Percentiles rank a stretch among this genome's conserved stretches.
phyloP scores from a whole-genome alignment of 768 basidiomycete genomes.

The Mycena filopes region DNA sequence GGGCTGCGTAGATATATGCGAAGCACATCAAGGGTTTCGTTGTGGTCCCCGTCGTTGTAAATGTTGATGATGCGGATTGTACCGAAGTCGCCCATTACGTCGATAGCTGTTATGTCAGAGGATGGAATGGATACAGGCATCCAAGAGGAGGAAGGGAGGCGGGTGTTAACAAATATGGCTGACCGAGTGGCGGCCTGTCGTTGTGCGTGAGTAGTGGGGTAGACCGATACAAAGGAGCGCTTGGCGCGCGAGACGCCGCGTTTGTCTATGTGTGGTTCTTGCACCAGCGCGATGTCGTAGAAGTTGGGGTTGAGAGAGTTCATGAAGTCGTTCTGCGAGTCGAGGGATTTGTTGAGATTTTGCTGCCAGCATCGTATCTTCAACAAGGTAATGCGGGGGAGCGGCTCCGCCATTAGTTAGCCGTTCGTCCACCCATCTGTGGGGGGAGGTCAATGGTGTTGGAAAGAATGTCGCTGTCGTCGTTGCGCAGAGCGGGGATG shows the following conservation, averaged over 20 bases:
- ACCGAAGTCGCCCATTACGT: conserved; percentile 28
- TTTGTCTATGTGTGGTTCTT: conserved; percentile 45
- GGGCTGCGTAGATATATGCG: conserved; percentile 5
- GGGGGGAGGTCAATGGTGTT: background rate
- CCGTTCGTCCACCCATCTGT: background rate
- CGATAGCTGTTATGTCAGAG: conserved; percentile 37
- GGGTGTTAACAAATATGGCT: conserved; percentile 11
- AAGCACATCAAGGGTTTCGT: conserved; percentile 11
- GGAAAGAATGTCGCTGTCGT: no score
- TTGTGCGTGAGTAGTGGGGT: conserved; percentile 37
- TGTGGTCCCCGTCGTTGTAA: conserved; percentile 36
- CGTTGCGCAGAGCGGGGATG: no score
- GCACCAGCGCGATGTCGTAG: conserved; percentile 40
- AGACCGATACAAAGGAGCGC: conserved; percentile 33
- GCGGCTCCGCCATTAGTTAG: background rate
- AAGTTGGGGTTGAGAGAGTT: background rate
- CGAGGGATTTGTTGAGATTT: conserved; percentile 43
- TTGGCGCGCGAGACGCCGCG: conserved; percentile 27
- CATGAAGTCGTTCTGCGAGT: conserved; percentile 21
- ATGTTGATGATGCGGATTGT: conserved; percentile 40
- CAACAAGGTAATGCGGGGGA: background rate
- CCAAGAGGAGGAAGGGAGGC: conserved; percentile 9
- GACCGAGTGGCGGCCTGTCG: background rate
- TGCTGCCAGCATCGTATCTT: conserved; percentile 36
- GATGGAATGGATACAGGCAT: conserved; percentile 5